Evolutionary conservation across 169 alveolate genomes (phyloP).

Genomic region (Plasmodium billcollinsi): DNA sequence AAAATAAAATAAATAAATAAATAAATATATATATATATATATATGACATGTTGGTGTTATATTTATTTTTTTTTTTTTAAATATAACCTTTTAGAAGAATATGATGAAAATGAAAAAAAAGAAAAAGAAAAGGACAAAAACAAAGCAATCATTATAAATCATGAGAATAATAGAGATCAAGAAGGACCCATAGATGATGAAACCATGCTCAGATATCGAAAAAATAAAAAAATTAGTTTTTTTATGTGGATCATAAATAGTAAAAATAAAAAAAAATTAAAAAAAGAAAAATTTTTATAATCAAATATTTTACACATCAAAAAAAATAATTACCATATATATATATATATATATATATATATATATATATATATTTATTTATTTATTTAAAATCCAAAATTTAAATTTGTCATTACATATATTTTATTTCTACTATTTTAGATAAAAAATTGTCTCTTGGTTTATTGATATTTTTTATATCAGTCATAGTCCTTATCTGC

Average conservation of each 20-base stretch:
- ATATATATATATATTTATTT: conserved; percentile 5
- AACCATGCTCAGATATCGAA: conserved; percentile 6
- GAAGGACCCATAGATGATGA: conserved; percentile 16
- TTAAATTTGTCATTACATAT: background rate
- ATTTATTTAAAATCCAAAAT: background rate
- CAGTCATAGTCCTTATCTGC: conserved; percentile 31
- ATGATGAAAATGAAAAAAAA: background rate
- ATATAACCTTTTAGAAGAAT: background rate
- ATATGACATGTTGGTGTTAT: background rate
- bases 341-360: background rate
- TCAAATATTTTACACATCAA: background rate
- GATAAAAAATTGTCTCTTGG: conserved; percentile 69
- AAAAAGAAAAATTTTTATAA: background rate
- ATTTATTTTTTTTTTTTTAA: background rate
- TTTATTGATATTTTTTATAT: conserved; percentile 38
- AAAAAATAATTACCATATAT: background rate
- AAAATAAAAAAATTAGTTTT: conserved; percentile 19
- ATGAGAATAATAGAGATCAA: background rate
- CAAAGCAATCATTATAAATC: background rate
- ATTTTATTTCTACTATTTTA: conserved; percentile 2
- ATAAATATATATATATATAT: background rate
- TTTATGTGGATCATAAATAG: conserved; percentile 74
- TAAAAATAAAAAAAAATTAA: conserved; percentile 1
- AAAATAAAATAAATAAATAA: conserved; percentile 7
- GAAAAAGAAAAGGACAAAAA: background rate